These are phyloP conservation scores for Centella asiatica DNA, from an alignment of 129 eudicot species.

Conservation along the genomic window DNA sequence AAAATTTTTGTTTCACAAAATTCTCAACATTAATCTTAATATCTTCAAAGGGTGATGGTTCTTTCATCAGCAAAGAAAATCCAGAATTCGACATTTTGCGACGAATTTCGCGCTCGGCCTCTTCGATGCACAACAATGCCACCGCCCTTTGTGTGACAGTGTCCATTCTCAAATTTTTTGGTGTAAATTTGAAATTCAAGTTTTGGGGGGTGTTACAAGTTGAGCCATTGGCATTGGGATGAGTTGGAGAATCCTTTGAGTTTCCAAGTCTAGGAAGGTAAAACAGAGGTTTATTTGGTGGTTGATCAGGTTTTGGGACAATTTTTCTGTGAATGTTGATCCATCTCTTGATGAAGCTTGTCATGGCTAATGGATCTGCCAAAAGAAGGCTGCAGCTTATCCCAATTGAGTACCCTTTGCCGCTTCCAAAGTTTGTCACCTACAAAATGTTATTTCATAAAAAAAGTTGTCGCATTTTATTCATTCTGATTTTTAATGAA, in stretches of 20 bases:
- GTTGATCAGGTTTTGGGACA: neutral
- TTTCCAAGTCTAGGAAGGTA: slow-evolving; percentile 19
- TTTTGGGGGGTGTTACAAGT: neutral
- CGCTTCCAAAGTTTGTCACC: slow-evolving; percentile 38
- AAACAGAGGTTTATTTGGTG: slow-evolving; percentile 20
- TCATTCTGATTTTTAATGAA: too few relatives aligned
- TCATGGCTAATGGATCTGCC: slow-evolving; percentile 27
- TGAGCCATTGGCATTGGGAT: neutral
- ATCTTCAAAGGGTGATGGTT: neutral
- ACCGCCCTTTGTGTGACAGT: slow-evolving; percentile 7
- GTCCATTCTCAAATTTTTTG: neutral
- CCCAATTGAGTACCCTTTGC: slow-evolving; percentile 38
- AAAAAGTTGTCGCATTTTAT: too few relatives aligned
- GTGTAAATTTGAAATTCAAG: slow-evolving; percentile 11
- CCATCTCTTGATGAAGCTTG: slow-evolving; percentile 31
- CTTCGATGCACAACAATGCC: slow-evolving; percentile 20
- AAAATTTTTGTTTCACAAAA: neutral
- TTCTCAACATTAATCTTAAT: slow-evolving; percentile 12
- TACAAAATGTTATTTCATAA: neutral
- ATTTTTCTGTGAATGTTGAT: slow-evolving; percentile 22
- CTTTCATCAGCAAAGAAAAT: slow-evolving; percentile 13
- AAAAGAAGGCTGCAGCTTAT: slow-evolving; percentile 41
- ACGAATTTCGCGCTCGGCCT: slow-evolving; percentile 20
- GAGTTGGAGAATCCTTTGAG: neutral
- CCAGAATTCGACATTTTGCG: slow-evolving; percentile 3